Conservation (phyloP, 2,329 filamentous ascomycete genomes). For the Xylaria sp. region DNA sequence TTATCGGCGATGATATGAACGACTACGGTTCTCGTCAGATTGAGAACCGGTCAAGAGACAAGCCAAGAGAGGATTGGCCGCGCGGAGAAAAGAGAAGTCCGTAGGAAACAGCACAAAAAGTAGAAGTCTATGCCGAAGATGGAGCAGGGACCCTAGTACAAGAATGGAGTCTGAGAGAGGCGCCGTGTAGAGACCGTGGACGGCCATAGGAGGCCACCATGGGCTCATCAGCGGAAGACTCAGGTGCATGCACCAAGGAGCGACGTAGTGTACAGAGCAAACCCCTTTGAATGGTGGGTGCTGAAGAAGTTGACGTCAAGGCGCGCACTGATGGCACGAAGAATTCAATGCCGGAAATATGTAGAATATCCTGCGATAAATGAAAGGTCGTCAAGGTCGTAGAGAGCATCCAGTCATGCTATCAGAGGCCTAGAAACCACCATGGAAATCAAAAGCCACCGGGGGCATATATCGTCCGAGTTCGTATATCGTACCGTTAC, state of each 20-base stretch:
- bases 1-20: neutral
- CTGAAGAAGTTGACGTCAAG: slow-evolving; percentile 23
- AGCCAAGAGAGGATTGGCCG: neutral
- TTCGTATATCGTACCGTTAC: slow-evolving; percentile 32
- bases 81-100: slow-evolving; percentile 16
- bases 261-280: slow-evolving; percentile 32
- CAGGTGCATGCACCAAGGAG: slow-evolving; percentile 22
- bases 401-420: slow-evolving; percentile 32
- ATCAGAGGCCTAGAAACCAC: slow-evolving; percentile 24
- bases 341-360: slow-evolving; percentile 18
- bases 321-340: slow-evolving; percentile 16
- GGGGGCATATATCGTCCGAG: slow-evolving; percentile 25
- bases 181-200: slow-evolving; percentile 11
- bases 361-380: slow-evolving; percentile 21
- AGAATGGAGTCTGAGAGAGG: slow-evolving; percentile 20
- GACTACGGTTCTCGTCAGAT: neutral
- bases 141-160: slow-evolving; percentile 27
- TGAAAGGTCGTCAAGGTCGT: slow-evolving; percentile 30
- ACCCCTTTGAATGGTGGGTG: slow-evolving; percentile 22
- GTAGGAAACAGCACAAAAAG: slow-evolving; percentile 18
- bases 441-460: slow-evolving; percentile 23
- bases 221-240: too few relatives aligned
- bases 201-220: slow-evolving; percentile 11
- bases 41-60: slow-evolving; percentile 6
- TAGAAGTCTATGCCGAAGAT: slow-evolving; percentile 28